Base-by-base conservation (phyloP, 495 filamentous ascomycete species). In the Penicillium daleae region DNA sequence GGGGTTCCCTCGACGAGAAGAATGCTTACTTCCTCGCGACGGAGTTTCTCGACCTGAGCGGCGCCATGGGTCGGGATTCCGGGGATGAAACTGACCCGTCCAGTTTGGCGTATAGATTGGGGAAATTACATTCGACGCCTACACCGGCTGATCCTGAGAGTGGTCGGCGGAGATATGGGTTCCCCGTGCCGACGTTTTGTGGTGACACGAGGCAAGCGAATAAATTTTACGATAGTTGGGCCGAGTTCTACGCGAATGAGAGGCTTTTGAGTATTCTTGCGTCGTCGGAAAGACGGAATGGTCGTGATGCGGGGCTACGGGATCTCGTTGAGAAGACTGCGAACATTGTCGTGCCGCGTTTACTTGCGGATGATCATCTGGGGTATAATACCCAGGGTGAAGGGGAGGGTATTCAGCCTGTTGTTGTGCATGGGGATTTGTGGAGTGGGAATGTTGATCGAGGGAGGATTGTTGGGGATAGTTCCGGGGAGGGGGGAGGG, bases 371-470 rank as follows among this genome's bases (percentile, higher is more conserved):
- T 51, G 81, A 71, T 0, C 86, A 89, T 75, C 66, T 96, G 40
- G 86, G 85, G 44, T 84, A 80, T 51, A 78, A 85, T 24, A 66
- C 66, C 7, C 26, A 58, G 53, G 76, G 78, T 0, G 63, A 71
- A 5, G 84, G 85, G 0, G 71, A 81, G 10, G 81, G 80, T 6
- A 76, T 90, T 22, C 77, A 70, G 1, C 93, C 93, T 0, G 92
- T 94, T 6, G 82, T 96, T 19, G 84, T 96, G 26, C 93, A 97
- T 74, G 93, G 93, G 17, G 94, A 97, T 80, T 67, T 97, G 40
- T 98, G 93, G 93, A 89, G 85, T 68, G 93, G 93, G 2, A 98
- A 98, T 73, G 83, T 86, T 26, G 87, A 86, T n/a, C 66, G 80
- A 6, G 92, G 89, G 1, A 76, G 75, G 50, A 88, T 94, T 64